Conservation (phyloP, 768 basidiomycete genomes). For the Suillus ampliporus region DNA sequence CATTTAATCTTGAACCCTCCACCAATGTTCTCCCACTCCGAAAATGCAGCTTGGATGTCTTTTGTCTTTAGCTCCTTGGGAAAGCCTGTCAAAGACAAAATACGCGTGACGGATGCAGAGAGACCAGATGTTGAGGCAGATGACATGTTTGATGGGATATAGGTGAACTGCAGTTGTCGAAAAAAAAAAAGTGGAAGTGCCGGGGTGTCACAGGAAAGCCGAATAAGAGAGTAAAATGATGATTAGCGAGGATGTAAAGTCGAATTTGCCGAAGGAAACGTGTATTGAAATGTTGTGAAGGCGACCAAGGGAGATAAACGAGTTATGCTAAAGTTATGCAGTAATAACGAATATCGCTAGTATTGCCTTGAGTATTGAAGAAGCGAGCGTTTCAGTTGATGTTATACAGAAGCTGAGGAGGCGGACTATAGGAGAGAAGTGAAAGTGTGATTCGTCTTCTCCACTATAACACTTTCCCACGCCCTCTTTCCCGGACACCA, state of each 20-base stretch:
- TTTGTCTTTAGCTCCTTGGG: conserved; percentile 96
- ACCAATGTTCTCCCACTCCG: conserved; percentile 82
- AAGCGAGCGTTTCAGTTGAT: conserved; percentile 36
- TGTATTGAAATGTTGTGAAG: conserved; percentile 21
- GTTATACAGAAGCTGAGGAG: conserved; percentile 41
- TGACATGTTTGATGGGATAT: conserved; percentile 52
- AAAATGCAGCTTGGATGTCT: conserved; percentile 91
- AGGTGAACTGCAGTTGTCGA: conserved; percentile 11
- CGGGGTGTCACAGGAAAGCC: conserved; percentile 23
- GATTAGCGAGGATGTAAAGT: conserved; percentile 21
- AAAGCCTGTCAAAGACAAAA: conserved; percentile 92
- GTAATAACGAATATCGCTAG: conserved; percentile 18
- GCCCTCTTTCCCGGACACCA: neutral
- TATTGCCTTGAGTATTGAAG: conserved; percentile 13
- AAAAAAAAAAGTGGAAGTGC: conserved; percentile 14
- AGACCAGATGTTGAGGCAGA: conserved; percentile 72
- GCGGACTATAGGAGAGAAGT: conserved; percentile 11
- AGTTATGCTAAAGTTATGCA: conserved; percentile 18
- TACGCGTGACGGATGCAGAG: conserved; percentile 95
- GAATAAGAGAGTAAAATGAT: conserved; percentile 18
- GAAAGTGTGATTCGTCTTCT: too few relatives aligned
- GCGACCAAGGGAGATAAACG: neutral
- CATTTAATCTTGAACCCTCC: conserved; percentile 99
- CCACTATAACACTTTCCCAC: conserved; percentile 2
- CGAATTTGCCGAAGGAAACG: conserved; percentile 36